Base-by-base conservation (phyloP, 2,329 filamentous ascomycete genomes). In the Stylonectria norvegica region DNA sequence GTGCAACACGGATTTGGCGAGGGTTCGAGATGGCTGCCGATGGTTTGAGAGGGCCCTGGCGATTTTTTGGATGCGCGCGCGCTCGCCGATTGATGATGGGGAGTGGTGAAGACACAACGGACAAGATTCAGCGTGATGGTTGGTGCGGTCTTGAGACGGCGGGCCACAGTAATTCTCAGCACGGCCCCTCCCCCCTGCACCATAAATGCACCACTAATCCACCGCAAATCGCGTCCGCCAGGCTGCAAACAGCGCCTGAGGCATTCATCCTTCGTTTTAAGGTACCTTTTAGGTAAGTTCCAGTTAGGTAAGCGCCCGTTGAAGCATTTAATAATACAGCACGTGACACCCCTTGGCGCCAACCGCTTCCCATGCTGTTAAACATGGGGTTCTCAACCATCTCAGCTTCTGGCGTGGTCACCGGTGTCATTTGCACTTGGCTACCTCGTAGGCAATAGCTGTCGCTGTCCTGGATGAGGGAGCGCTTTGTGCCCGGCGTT, bases 1-100 rank as follows among this genome's bases (percentile, higher is more conserved):
- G 74, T 75, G 69, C 67, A 68, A 71, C 69, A 67, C 65, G 66
- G 68, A 68, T 67, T 68, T 70, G 65, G 69, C 67, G 67, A 67
- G 63, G 64, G 70, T 67, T 72, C 64, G 63, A 66, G 74, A 78
- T 78, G 73, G 69, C 63, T 67, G 66, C 72, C 66, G 75, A 79
- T 79, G 74, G 65, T 72, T 73, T 71, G 70, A 69, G 69, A 72
- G 70, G 71, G 72, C 71, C 73, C 69, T 72, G 72, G 73, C 70
- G 75, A 76, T 76, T 73, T 76, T 76, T 76, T 72, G 66, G 73
- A 78, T 79, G 75, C 75, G 75, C 74, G 75, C 74, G 75, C 71
- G 63, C 68, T 73, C 65, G 66, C 68, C 67, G 58, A 57, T 65
- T 67, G 65, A 70, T 69, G 67, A 71, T 69, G 67, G 65, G 70